Base-by-base conservation (phyloP, 2,329 filamentous ascomycete species). In the Ambrosiella beaveri region DNA sequence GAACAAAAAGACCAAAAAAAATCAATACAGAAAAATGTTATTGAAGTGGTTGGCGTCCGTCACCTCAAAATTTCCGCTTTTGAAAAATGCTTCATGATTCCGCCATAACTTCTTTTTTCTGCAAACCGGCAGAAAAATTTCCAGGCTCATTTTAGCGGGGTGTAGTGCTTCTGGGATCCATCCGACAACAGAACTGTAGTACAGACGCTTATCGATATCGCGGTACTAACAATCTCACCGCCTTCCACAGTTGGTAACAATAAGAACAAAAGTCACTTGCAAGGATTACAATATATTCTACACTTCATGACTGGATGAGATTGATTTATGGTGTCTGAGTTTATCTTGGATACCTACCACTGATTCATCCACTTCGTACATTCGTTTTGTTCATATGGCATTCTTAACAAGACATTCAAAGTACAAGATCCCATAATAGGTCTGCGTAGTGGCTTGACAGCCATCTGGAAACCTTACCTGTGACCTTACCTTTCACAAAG, bases 171-270 rank as follows among this genome's bases (percentile, higher is more conserved):
- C 40, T 38, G 37, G 40, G 27, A 27, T 27, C 27, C 7, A 9
- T 19, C 45, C 11, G n/a, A 45, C 41, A 13, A 11, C 7, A 45
- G 7, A 5, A 41, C 9, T 17, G 3, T 17, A 47, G 35, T n/a
- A 41, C 4, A 54, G 57, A 55, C 63, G 19, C 15, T 54, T 49
- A 54, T 54, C 39, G 38, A 54, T 61, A 61, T 58, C 56, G 59
- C 58, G 57, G 58, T 47, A 27, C 2, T 54, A 35, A 35, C 2
- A 9, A 9, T 1, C 38, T 58, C 58, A 58, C 58, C 58, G 58
- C 58, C 41, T 58, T 53, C 37, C 27, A 5, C 8, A 51, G 15
- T 17, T n/a, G 35, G 37, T 19, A 12, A 41, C 9, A 52, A 27
- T 11, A 52, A 5, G 36, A 12, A 36, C 17, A 11, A 35, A n/a